Evolutionary conservation across 192 early-diverging fungal species (phyloP).

Genomic region (Polychytrium aggregatum): DNA sequence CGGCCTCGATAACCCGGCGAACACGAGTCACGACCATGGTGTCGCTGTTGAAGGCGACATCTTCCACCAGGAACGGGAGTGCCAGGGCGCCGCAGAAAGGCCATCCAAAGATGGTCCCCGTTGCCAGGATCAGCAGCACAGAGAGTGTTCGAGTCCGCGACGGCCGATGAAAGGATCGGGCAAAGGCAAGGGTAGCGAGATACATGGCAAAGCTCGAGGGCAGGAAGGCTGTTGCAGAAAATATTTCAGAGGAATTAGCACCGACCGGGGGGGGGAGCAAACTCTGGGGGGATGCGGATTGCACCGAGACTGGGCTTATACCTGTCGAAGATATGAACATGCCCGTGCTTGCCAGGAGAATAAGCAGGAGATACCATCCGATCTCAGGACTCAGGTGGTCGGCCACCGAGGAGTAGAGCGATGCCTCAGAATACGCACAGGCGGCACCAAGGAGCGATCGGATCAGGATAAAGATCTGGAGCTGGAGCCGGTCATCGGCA

Average conservation of each 20-base stretch:
- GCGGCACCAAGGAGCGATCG: slow-evolving; percentile 50
- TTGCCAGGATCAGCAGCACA: slow-evolving; percentile 48
- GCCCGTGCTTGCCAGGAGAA: slow-evolving; percentile 61
- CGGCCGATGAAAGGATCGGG: slow-evolving; percentile 49
- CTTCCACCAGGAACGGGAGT: slow-evolving; percentile 67
- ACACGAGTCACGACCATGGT: slow-evolving; percentile 13
- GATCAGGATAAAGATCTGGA: slow-evolving; percentile 67
- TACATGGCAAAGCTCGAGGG: slow-evolving; percentile 94
- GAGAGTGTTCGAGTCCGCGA: slow-evolving; percentile 35
- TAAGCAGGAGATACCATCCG: slow-evolving; percentile 54
- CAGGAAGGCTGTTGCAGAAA: slow-evolving; percentile 62
- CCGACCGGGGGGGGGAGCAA: too few relatives aligned
- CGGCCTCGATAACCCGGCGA: slow-evolving; percentile 25
- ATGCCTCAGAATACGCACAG: slow-evolving; percentile 56
- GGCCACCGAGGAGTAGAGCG: slow-evolving; percentile 53
- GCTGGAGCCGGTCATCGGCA: slow-evolving; percentile 3
- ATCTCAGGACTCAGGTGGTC: slow-evolving; percentile 49
- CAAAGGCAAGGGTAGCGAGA: slow-evolving; percentile 61
- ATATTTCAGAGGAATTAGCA: too few relatives aligned
- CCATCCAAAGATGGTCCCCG: slow-evolving; percentile 68
- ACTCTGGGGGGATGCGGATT: too few relatives aligned
- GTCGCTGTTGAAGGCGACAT: slow-evolving; percentile 41
- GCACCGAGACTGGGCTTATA: too few relatives aligned
- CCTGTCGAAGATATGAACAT: slow-evolving; percentile 75
- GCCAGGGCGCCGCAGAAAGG: slow-evolving; percentile 69